phyloP scores from a whole-genome alignment of 352 stramenopile species.

The Globisporangium yorkense region DNA sequence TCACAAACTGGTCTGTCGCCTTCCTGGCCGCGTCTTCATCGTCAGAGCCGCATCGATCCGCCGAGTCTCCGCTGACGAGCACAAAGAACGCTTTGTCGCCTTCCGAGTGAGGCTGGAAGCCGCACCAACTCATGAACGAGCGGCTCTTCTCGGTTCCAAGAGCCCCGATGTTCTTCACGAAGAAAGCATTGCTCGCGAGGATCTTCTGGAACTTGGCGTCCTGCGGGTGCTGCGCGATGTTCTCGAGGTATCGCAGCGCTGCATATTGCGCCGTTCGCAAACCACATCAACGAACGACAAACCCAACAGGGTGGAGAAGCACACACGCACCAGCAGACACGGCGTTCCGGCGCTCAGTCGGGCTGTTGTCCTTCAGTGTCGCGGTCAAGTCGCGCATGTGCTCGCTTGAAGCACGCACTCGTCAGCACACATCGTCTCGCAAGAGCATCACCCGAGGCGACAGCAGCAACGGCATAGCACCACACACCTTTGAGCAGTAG shows the following conservation, averaged over 20 bases:
- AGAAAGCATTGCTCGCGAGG: conserved; percentile 68
- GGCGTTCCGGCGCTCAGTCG: neutral
- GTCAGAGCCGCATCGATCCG: conserved; percentile 1
- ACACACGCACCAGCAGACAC: neutral
- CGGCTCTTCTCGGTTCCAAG: conserved; percentile 2
- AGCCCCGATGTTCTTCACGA: conserved; percentile 39
- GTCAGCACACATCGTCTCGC: neutral
- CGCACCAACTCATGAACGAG: conserved; percentile 50
- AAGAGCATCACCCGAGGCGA: neutral
- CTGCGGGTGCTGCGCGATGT: conserved; percentile 43
- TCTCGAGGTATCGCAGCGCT: conserved; percentile 63
- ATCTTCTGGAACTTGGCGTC: conserved; percentile 72
- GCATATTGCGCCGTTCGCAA: neutral
- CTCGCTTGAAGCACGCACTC: neutral
- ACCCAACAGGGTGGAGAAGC: conserved; percentile 1
- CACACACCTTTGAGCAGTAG: conserved; percentile 2
- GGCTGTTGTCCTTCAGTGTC: neutral
- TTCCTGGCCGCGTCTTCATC: conserved; percentile 1
- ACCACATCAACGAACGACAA: neutral
- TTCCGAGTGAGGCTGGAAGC: conserved; percentile 25
- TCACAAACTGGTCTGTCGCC: neutral
- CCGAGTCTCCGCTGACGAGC: conserved; percentile 15
- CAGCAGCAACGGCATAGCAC: neutral
- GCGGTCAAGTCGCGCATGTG: neutral
- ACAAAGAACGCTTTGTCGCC: conserved; percentile 35